Evolutionary conservation across 129 eudicot genomes (phyloP).

Genomic region (Helianthus tuberosus): DNA sequence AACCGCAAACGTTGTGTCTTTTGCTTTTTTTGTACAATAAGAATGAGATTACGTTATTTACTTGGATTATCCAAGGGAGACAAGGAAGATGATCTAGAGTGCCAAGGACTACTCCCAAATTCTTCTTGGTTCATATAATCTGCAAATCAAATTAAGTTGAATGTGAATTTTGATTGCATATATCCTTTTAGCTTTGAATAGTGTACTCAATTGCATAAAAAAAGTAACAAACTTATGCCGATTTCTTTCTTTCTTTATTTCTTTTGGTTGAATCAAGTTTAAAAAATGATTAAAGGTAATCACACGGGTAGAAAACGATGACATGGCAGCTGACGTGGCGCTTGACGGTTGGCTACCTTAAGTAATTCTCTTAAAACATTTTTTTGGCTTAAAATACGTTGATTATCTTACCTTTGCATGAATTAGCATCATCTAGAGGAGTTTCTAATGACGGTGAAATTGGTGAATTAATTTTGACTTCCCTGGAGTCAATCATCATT

Average conservation of each 20-base stretch:
- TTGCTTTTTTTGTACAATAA: slow-evolving; percentile 34
- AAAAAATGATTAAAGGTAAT: neutral
- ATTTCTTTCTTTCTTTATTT: neutral
- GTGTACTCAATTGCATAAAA: neutral
- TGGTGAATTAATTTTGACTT: slow-evolving; percentile 38
- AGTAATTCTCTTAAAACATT: neutral
- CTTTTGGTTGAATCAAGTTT: neutral
- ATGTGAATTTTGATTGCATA: neutral
- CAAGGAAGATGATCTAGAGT: slow-evolving; percentile 7
- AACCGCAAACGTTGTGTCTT: slow-evolving; percentile 10
- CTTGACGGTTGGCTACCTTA: neutral
- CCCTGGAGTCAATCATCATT: slow-evolving; percentile 77
- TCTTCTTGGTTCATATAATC: slow-evolving; percentile 39
- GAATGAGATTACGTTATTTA: slow-evolving; percentile 33
- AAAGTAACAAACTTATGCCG: slow-evolving; percentile 1
- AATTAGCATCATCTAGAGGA: slow-evolving; percentile 55
- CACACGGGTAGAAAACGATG: neutral
- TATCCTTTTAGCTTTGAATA: neutral
- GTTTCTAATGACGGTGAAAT: slow-evolving; percentile 78
- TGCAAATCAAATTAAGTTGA: slow-evolving; percentile 24
- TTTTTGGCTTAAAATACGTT: slow-evolving; percentile 5
- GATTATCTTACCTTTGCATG: slow-evolving; percentile 45
- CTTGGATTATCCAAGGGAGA: slow-evolving; percentile 26
- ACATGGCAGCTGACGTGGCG: slow-evolving; percentile 4
- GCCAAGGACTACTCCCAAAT: slow-evolving; percentile 16